phyloP scores from a whole-genome alignment of 441 rosid species.

The Macaranga tanarius region DNA sequence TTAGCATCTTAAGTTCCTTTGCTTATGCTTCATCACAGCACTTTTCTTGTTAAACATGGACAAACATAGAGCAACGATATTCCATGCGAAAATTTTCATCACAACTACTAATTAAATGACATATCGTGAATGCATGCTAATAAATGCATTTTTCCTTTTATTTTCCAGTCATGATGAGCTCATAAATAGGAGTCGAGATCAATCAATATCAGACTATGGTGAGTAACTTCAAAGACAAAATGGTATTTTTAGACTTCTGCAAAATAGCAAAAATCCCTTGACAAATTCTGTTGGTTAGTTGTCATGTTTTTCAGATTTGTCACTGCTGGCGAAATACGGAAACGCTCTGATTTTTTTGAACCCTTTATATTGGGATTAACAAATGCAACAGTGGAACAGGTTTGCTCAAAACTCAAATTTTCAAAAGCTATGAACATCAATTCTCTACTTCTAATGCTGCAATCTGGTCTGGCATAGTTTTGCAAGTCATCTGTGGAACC shows the following conservation, averaged over 20 bases:
- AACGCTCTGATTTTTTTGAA: constrained; percentile 81
- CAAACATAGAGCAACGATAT: neutral
- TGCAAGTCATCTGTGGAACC: constrained; percentile 99
- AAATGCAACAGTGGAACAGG: constrained; percentile 91
- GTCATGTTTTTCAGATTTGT: constrained; percentile 99
- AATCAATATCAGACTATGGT: constrained; percentile 89
- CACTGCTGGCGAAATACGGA: constrained; percentile 88
- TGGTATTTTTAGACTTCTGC: constrained; percentile 11
- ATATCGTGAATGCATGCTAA: neutral
- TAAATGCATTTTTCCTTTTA: constrained; percentile 8
- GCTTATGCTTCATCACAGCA: constrained; percentile 6
- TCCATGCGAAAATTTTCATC: constrained; percentile 4
- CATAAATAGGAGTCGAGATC: constrained; percentile 76
- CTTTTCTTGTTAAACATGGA: constrained; percentile 4
- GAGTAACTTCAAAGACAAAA: constrained; percentile 33
- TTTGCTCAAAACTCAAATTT: constrained; percentile 30
- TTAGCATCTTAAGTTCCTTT: constrained; percentile 2
- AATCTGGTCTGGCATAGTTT: constrained; percentile 53
- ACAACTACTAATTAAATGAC: neutral
- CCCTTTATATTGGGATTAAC: constrained; percentile 84
- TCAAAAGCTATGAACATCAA: neutral
- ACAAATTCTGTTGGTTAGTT: constrained; percentile 62
- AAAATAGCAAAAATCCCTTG: constrained; percentile 24
- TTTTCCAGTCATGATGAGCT: constrained; percentile 71
- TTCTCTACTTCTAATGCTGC: constrained; percentile 6